Evolutionary conservation across 2,329 filamentous ascomycete species (phyloP).

Genomic region (Curvularia eragrostidis): DNA sequence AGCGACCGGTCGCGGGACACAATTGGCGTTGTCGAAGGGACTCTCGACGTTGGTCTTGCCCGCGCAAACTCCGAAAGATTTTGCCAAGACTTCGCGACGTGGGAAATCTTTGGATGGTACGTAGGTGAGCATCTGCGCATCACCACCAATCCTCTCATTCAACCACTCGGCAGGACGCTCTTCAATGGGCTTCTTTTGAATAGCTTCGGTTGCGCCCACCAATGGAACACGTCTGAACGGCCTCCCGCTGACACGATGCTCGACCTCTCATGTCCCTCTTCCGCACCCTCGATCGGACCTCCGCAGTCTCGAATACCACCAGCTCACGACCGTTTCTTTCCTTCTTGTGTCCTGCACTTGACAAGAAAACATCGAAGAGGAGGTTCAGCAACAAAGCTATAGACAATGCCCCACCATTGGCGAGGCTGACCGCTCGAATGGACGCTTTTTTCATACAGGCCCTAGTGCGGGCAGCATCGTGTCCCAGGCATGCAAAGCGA

Average conservation of each 20-base stretch:
- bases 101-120: conserved; percentile 16
- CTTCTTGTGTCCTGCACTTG: conserved; percentile 42
- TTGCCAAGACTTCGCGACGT: conserved; percentile 19
- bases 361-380: conserved; percentile 17
- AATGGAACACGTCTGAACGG: conserved; percentile 27
- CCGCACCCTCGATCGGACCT: conserved; percentile 62
- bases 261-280: conserved; percentile 69
- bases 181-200: conserved; percentile 28
- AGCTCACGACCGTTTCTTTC: conserved; percentile 36
- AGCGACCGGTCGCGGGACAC: conserved; percentile 4
- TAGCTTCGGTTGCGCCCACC: conserved; percentile 8
- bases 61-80: conserved; percentile 16
- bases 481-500: conserved; percentile 56
- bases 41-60: conserved; percentile 6
- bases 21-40: conserved; percentile 13
- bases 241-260: conserved; percentile 61
- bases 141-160: conserved; percentile 8
- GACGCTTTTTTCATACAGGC: conserved; percentile 62
- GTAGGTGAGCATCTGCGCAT: conserved; percentile 5
- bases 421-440: conserved; percentile 39
- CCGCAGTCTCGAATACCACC: conserved; percentile 56
- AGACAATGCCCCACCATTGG: conserved; percentile 16
- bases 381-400: conserved; percentile 28
- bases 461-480: conserved; percentile 60
- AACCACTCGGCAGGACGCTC: conserved; percentile 4